phyloP scores from a whole-genome alignment of 257 asterid species.

The Przewalskia tangutica region DNA sequence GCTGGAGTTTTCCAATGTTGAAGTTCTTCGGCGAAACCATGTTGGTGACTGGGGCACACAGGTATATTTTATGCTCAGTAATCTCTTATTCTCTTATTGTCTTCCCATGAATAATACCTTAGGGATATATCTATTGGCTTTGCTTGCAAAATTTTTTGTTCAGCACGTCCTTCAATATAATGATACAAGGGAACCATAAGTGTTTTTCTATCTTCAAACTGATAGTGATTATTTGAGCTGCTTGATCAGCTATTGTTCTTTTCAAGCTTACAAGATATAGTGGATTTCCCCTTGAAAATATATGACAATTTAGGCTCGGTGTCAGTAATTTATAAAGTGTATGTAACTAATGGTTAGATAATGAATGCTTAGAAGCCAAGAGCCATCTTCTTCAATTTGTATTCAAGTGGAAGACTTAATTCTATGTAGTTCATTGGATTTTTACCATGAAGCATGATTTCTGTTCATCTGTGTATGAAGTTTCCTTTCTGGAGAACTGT shows the following conservation, averaged over 20 bases:
- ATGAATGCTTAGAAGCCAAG: background rate
- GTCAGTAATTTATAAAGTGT: background rate
- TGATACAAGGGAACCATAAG: background rate
- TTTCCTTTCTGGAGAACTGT: background rate
- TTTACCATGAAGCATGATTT: background rate
- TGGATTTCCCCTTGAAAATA: background rate
- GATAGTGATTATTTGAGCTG: background rate
- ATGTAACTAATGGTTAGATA: background rate
- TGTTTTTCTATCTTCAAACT: background rate
- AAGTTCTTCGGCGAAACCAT: constrained; percentile 84
- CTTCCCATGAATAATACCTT: constrained; percentile 4
- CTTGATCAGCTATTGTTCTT: background rate
- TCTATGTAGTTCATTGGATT: background rate
- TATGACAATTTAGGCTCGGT: background rate
- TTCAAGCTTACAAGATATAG: background rate
- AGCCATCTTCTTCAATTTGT: background rate
- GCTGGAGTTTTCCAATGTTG: constrained; percentile 84
- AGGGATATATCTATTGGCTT: background rate
- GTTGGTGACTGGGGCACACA: constrained; percentile 99
- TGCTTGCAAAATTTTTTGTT: background rate
- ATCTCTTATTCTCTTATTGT: background rate
- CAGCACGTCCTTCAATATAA: background rate
- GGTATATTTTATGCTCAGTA: constrained; percentile 22
- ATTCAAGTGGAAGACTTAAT: background rate
- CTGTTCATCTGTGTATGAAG: background rate